Percentiles rank a stretch among this genome's conserved stretches.
These are phyloP conservation scores for Austroboletus festivus DNA, from an alignment of 768 basidiomycete genomes.

Conservation along the genomic window DNA sequence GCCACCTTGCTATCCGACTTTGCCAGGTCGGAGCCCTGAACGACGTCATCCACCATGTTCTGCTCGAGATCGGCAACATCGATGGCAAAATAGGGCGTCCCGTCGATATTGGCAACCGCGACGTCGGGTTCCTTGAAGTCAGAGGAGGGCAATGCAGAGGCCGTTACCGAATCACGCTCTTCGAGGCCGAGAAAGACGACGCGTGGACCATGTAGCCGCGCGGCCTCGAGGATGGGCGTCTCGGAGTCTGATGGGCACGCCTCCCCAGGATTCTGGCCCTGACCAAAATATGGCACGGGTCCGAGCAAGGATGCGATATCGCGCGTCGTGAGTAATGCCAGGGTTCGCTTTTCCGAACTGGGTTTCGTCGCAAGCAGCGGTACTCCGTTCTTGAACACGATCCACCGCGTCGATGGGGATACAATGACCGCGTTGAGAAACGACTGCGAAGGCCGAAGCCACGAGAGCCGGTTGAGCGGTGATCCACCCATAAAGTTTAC, in stretches of 20 bases:
- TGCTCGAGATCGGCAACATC: constrained; percentile 61
- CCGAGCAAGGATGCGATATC: constrained; percentile 69
- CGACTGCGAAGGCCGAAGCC: constrained; percentile 69
- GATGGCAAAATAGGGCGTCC: constrained; percentile 83
- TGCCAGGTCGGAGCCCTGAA: constrained; percentile 36
- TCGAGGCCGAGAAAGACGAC: constrained; percentile 81
- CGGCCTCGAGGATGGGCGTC: constrained; percentile 45
- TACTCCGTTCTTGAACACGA: constrained; percentile 71
- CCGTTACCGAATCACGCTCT: constrained; percentile 47
- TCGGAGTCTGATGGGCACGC: constrained; percentile 19
- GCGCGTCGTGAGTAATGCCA: constrained; percentile 56
- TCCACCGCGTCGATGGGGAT: constrained; percentile 65
- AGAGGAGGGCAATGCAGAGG: constrained; percentile 58
- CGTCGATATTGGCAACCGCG: constrained; percentile 60
- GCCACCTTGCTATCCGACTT: constrained; percentile 39
- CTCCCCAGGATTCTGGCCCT: constrained; percentile 49
- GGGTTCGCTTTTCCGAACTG: constrained; percentile 31
- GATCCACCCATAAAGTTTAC: constrained; percentile 58
- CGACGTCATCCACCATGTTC: constrained; percentile 39
- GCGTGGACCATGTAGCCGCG: constrained; percentile 54
- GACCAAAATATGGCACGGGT: constrained; percentile 65
- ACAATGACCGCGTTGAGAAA: constrained; percentile 73
- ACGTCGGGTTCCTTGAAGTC: constrained; percentile 57
- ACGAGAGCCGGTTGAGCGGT: constrained; percentile 76
- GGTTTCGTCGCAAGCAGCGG: constrained; percentile 51